Percentiles rank a stretch among this genome's conserved stretches.
Evolutionary conservation across 768 basidiomycete species (phyloP).

Genomic region (Macrocybe gigantea): DNA sequence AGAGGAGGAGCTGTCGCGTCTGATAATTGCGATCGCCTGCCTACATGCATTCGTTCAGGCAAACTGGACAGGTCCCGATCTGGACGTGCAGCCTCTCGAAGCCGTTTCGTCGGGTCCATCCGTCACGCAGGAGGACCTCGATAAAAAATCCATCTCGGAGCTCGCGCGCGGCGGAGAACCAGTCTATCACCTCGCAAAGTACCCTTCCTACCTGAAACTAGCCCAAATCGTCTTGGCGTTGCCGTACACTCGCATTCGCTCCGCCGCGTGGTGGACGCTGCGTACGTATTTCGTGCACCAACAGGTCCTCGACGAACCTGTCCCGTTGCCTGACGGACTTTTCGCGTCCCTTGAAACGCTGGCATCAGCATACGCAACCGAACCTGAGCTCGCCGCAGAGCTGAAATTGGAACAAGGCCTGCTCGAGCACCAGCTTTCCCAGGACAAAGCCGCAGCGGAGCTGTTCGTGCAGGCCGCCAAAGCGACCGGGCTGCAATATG

Average conservation of each 20-base stretch:
- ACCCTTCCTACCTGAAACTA: conserved; percentile 66
- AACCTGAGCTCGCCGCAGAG: conserved; percentile 63
- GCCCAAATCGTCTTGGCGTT: conserved; percentile 63
- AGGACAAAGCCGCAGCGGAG: conserved; percentile 75
- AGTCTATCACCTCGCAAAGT: conserved; percentile 82
- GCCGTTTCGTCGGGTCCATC: conserved; percentile 25
- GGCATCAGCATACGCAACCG: conserved; percentile 29
- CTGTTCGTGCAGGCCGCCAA: conserved; percentile 74
- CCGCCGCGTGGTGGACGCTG: conserved; percentile 80
- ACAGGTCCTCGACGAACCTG: conserved; percentile 80
- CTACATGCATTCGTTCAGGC: conserved; percentile 87
- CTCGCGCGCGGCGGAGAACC: conserved; percentile 89
- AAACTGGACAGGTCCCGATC: conserved; percentile 95
- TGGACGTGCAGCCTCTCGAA: conserved; percentile 50
- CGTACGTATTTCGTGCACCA: conserved; percentile 69
- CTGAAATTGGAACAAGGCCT: conserved; percentile 74
- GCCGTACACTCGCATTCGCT: conserved; percentile 42
- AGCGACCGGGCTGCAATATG: conserved; percentile 77
- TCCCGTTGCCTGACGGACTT: conserved; percentile 42
- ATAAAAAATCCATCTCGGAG: conserved; percentile 63
- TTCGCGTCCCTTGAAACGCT: conserved; percentile 37
- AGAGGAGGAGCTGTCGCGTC: conserved; percentile 47
- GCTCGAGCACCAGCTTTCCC: conserved; percentile 66
- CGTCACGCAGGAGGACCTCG: conserved; percentile 40
- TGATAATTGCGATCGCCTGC: conserved; percentile 71